A percentile compares a stretch with the other conserved stretches of the same genome.
Evolutionary conservation across 2,329 filamentous ascomycete species (phyloP).

Genomic region (Fusarium succisae): DNA sequence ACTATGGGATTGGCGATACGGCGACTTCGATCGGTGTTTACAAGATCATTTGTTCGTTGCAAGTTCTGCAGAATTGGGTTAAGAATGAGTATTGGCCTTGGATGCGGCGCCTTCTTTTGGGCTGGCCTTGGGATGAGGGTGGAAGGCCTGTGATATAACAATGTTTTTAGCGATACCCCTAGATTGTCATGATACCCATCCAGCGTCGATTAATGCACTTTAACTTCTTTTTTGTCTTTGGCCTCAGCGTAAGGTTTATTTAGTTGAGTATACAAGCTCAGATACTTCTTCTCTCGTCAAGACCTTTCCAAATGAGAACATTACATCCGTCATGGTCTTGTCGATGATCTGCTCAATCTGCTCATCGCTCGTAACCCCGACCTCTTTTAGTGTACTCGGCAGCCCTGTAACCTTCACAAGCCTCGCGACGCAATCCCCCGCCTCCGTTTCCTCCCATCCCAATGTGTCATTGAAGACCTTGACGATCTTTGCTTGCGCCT

Average conservation of each 20-base stretch:
- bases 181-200: background rate
- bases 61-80: background rate
- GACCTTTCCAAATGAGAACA: constrained; percentile 13
- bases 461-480: constrained; percentile 3
- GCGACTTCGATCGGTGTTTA: background rate
- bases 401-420: background rate
- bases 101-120: background rate
- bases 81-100: background rate
- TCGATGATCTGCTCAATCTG: constrained; percentile 13
- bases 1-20: background rate
- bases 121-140: background rate
- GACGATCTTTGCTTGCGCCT: background rate
- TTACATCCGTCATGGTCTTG: constrained; percentile 21
- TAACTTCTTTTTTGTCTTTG: background rate
- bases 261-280: constrained; percentile 5
- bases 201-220: background rate
- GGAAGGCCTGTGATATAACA: background rate
- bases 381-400: background rate
- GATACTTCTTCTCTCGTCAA: constrained; percentile 3
- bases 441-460: constrained; percentile 5
- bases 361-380: background rate
- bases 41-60: background rate
- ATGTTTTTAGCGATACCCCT: background rate
- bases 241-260: background rate
- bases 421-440: background rate